Evolutionary conservation across 2,329 filamentous ascomycete species (phyloP), one percentile per base, ranked within the genome.

Genomic region (Diaporthe aspalathi): DNA sequence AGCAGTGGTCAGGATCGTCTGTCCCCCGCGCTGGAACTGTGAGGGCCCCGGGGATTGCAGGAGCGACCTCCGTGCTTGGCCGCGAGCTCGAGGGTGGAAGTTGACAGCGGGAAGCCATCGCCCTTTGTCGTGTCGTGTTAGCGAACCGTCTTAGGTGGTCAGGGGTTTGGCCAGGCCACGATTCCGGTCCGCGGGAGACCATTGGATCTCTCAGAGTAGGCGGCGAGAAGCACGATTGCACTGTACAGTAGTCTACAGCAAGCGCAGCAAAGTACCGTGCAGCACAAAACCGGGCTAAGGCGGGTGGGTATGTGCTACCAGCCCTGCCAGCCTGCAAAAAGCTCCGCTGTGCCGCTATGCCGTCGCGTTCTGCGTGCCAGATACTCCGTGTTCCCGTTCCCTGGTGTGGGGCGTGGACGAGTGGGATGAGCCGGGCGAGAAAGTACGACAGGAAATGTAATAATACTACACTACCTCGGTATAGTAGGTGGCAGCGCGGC

Each of bases 51-150:
- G 27, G 43, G 29, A 65, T 50, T 65, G 43, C 43, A 65, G 60
- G 60, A 65, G 27, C 12, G 60, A 65, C 50, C 29, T 50, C 60
- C 29, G 29, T 29, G 60, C 60, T 50, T 65, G 60, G 60, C 60
- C 60, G 14, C 45, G 45, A 65, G 45, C 60, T 65, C 60, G 60
- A 27, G 60, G 29, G 22, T 32, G n/a, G 43, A 24, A 29, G 45
- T 17, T 29, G 45, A 38, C 5, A n/a, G 57, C 43, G 20, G n/a
- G 45, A 49, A 27, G 14, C 45, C 20, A 24, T 22, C 11, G 9
- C 14, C 20, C 17, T 3, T 17, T 32, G 16, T 14, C 29, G 12
- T 65, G 45, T 5, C 16, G 50, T 65, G 60, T 43, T 65, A 65
- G 60, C 60, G 60, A 65, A 35, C 27, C 43, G 43, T 29, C 60